These are phyloP conservation scores for Suhomyces choctaworum DNA, from an alignment of 1,139 yeast species.

Conservation along the genomic window DNA sequence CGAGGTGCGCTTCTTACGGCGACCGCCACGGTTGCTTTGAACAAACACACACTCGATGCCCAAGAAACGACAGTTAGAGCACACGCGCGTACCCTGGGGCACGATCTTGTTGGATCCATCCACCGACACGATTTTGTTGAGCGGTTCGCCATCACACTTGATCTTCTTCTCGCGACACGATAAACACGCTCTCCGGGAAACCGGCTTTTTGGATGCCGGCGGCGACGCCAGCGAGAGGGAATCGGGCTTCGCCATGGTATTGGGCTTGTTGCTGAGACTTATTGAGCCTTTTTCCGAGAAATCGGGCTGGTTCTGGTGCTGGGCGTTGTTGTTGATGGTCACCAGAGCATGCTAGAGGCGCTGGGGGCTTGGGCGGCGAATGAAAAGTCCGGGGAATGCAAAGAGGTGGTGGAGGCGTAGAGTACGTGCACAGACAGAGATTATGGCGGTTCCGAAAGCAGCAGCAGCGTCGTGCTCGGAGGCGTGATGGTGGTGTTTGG, in stretches of 20 bases:
- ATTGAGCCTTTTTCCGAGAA: too few species aligned
- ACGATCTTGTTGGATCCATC: conserved; percentile 18
- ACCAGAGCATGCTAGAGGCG: too few species aligned
- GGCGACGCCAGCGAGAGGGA: conserved; percentile 2
- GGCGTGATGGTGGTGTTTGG: too few species aligned
- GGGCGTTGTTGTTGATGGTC: too few species aligned
- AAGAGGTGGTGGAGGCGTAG: too few species aligned
- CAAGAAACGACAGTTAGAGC: conserved; percentile 54
- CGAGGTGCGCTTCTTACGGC: conserved; percentile 38
- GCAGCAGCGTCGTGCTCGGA: too few species aligned
- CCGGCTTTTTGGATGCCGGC: conserved; percentile 26
- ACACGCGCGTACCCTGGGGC: conserved; percentile 25
- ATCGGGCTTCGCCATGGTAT: conserved; percentile 3
- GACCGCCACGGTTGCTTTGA: conserved; percentile 59
- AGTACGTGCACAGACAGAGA: too few species aligned
- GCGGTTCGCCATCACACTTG: conserved; percentile 62
- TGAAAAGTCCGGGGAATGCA: too few species aligned
- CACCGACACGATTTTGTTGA: conserved; percentile 21
- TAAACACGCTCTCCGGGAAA: conserved; percentile 61
- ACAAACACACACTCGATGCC: conserved; percentile 58
- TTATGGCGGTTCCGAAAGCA: too few species aligned
- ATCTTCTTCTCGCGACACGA: conserved; percentile 64
- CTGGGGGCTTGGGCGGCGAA: too few species aligned
- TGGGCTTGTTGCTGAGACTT: too few species aligned
- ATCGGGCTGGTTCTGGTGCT: too few species aligned